These are phyloP conservation scores for Uncinocarpus reesii DNA, from an alignment of 2,329 filamentous ascomycete genomes.

Conservation along the genomic window DNA sequence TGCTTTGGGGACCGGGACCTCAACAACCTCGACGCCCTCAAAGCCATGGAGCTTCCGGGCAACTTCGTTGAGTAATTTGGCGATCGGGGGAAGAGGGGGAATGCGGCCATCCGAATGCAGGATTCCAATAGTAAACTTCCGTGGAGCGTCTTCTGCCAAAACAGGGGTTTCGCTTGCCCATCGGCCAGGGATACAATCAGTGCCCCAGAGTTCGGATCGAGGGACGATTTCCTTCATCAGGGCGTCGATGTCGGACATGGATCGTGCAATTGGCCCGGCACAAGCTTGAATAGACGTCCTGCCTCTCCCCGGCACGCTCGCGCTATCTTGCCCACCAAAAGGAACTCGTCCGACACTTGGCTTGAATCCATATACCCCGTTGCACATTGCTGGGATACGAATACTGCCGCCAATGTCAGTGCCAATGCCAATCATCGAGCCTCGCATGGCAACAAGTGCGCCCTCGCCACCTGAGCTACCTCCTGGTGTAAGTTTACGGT, in stretches of 20 bases:
- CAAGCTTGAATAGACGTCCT: slow-evolving; percentile 44
- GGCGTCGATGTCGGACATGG: slow-evolving; percentile 33
- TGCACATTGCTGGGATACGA: slow-evolving; percentile 42
- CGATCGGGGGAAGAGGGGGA: slow-evolving; percentile 32
- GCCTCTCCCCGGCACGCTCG: slow-evolving; percentile 37
- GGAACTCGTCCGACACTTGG: slow-evolving; percentile 41
- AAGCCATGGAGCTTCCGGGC: slow-evolving; percentile 25
- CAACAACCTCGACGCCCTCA: slow-evolving; percentile 46
- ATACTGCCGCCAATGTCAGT: slow-evolving; percentile 49
- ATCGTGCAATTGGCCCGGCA: slow-evolving; percentile 35
- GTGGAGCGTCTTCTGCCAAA: slow-evolving; percentile 19
- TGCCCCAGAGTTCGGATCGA: slow-evolving; percentile 44
- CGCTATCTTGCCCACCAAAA: slow-evolving; percentile 44
- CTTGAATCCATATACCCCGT: slow-evolving; percentile 44
- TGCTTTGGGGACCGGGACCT: slow-evolving; percentile 44
- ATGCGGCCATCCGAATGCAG: slow-evolving; percentile 34
- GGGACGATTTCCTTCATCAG: slow-evolving; percentile 45
- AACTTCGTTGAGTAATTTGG: slow-evolving; percentile 34
- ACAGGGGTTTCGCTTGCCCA: slow-evolving; percentile 29
- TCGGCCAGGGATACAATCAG: slow-evolving; percentile 35
- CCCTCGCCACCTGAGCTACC: slow-evolving; percentile 59
- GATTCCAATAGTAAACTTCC: slow-evolving; percentile 34
- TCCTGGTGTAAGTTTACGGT: slow-evolving; percentile 50
- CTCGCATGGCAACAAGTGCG: slow-evolving; percentile 48
- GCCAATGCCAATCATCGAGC: slow-evolving; percentile 50